Evolutionary conservation across 768 basidiomycete species (phyloP).

Genomic region (Tulasnella sp.): DNA sequence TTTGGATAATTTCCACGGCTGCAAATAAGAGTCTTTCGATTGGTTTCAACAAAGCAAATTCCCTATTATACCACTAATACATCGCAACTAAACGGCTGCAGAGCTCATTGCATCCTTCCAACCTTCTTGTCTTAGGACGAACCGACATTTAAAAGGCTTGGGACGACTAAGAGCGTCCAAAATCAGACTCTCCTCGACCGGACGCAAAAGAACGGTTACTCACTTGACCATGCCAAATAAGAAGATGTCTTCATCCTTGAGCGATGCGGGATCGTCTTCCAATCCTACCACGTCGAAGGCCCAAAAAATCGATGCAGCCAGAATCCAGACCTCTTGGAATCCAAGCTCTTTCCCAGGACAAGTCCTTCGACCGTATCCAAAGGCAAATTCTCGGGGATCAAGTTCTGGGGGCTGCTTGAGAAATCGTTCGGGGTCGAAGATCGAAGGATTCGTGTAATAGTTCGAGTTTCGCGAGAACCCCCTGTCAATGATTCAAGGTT

Average conservation of each 20-base stretch:
- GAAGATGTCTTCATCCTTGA: neutral
- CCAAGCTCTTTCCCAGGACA: constrained; percentile 10
- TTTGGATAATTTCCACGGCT: no score
- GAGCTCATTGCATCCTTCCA: neutral
- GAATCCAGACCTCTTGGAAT: neutral
- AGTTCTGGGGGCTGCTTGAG: neutral
- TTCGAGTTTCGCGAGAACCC: neutral
- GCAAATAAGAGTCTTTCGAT: no score
- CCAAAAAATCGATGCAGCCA: neutral
- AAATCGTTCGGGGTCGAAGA: constrained; percentile 21
- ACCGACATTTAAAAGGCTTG: neutral
- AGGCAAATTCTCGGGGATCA: neutral
- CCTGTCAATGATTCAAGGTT: neutral
- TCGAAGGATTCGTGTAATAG: constrained; percentile 1
- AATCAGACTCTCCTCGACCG: neutral
- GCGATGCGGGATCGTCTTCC: neutral
- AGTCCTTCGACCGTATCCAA: constrained; percentile 12
- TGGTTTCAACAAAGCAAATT: neutral
- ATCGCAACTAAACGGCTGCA: neutral
- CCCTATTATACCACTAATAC: no score
- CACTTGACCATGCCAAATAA: neutral
- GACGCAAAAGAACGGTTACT: neutral
- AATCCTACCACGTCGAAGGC: neutral
- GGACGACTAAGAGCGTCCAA: neutral
- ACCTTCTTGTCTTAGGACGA: neutral